Percentiles rank a stretch among this genome's conserved stretches.
phyloP scores from a whole-genome alignment of 2,329 filamentous ascomycete genomes.

The Penicillium psychrosexuale region DNA sequence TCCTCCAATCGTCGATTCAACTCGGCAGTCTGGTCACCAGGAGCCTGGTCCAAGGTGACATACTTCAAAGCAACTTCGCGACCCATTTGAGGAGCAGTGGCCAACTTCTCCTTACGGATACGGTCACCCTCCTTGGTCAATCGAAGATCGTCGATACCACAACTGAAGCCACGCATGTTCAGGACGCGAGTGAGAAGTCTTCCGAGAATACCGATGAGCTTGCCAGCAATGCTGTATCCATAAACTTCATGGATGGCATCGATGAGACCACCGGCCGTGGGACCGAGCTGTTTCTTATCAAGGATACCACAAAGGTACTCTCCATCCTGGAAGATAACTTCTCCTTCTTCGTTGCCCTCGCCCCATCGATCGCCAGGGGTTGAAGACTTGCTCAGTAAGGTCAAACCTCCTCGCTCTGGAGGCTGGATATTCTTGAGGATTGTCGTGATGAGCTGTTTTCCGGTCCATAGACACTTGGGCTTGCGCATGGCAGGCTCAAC shows the following conservation, averaged over 20 bases:
- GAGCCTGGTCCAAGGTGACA: slow-evolving; percentile 71
- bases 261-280: slow-evolving; percentile 78
- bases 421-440: slow-evolving; percentile 91
- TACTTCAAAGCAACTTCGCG: slow-evolving; percentile 80
- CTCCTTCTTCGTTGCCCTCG: slow-evolving; percentile 65
- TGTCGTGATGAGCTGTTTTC: slow-evolving; percentile 92
- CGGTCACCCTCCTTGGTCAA: slow-evolving; percentile 77
- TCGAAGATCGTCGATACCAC: slow-evolving; percentile 92
- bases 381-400: slow-evolving; percentile 73
- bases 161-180: slow-evolving; percentile 92
- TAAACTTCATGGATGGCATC: slow-evolving; percentile 93
- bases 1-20: slow-evolving; percentile 78
- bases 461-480: slow-evolving; percentile 81
- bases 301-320: slow-evolving; percentile 87
- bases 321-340: slow-evolving; percentile 79
- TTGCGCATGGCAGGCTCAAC: slow-evolving; percentile 79
- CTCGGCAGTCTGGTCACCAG: slow-evolving; percentile 64
- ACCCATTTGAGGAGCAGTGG: slow-evolving; percentile 66
- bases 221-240: slow-evolving; percentile 80
- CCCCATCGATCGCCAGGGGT: slow-evolving; percentile 81
- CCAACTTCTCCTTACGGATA: slow-evolving; percentile 65
- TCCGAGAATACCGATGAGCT: slow-evolving; percentile 83
- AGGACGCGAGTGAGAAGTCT: slow-evolving; percentile 84
- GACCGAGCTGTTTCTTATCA: slow-evolving; percentile 93
- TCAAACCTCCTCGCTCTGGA: slow-evolving; percentile 69